These are phyloP conservation scores for Hypocreales sp. DNA, from an alignment of 2,329 filamentous ascomycete genomes.

Conservation along the genomic window DNA sequence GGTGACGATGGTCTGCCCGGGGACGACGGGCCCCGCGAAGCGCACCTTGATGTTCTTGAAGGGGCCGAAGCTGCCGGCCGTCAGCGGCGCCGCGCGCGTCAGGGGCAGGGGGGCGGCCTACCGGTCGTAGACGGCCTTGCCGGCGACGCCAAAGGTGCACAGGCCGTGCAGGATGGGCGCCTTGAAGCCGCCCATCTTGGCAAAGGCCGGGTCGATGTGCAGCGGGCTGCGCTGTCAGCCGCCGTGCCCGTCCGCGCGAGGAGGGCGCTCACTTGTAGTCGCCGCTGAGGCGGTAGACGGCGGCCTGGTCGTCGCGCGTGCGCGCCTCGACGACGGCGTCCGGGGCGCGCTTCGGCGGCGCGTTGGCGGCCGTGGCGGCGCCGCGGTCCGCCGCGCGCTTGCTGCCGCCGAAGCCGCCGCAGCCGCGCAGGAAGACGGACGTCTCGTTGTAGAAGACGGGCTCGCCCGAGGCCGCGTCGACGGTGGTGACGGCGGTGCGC, in stretches of 20 bases:
- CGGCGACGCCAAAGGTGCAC: constrained; percentile 82
- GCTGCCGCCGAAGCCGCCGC: constrained; percentile 77
- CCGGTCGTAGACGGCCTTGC: constrained; percentile 75
- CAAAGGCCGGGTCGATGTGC: constrained; percentile 88
- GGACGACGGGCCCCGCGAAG: constrained; percentile 73
- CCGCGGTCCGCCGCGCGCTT: constrained; percentile 67
- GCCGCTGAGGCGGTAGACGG: constrained; percentile 81
- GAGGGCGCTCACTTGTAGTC: constrained; percentile 56
- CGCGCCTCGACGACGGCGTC: constrained; percentile 74
- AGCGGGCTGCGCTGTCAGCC: constrained; percentile 41
- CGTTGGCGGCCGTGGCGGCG: constrained; percentile 64
- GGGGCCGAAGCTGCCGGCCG: constrained; percentile 46
- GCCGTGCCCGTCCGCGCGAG: constrained; percentile 2
- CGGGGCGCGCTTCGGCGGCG: constrained; percentile 58
- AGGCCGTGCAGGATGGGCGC: constrained; percentile 91
- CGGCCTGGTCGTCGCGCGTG: constrained; percentile 83
- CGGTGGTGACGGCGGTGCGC: constrained; percentile 65
- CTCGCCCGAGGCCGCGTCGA: constrained; percentile 71
- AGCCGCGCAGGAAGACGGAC: constrained; percentile 83
- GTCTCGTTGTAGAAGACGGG: constrained; percentile 95
- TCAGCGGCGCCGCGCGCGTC: no score
- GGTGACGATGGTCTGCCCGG: constrained; percentile 77
- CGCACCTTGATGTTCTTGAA: constrained; percentile 89
- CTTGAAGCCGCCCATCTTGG: constrained; percentile 91
- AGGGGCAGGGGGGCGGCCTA: constrained; percentile 4